These are phyloP conservation scores for Pseudofabraea citricarpa DNA, from an alignment of 2,329 filamentous ascomycete species.

Conservation along the genomic window DNA sequence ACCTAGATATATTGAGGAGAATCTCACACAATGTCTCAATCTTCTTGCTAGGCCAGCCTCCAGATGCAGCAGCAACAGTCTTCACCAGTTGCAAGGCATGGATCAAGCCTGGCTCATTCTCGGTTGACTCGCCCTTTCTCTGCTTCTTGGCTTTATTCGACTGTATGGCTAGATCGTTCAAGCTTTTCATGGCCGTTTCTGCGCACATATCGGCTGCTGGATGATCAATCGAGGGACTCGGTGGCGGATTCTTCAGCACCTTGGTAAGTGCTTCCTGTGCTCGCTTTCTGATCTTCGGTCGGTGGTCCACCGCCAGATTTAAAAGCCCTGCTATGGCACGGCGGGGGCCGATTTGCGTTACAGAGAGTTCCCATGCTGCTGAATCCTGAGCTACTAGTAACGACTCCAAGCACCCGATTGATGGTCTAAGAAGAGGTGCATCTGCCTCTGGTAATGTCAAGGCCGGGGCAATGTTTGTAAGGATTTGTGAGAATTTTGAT, in stretches of 20 bases:
- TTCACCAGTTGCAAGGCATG: conserved; percentile 91
- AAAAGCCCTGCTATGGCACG: conserved; percentile 83
- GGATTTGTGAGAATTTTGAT: conserved; percentile 91
- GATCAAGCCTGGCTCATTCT: conserved; percentile 78
- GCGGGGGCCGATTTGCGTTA: conserved; percentile 78
- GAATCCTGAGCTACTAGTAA: conserved; percentile 85
- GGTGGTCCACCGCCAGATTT: conserved; percentile 76
- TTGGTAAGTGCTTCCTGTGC: conserved; percentile 84
- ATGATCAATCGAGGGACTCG: conserved; percentile 88
- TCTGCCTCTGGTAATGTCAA: conserved; percentile 77
- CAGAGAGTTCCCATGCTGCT: conserved; percentile 79
- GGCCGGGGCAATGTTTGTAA: conserved; percentile 79
- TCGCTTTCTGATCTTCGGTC: conserved; percentile 91
- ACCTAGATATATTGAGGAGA: conserved; percentile 80
- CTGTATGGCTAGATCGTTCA: conserved; percentile 68
- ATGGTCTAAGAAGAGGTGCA: conserved; percentile 78
- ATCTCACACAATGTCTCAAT: conserved; percentile 90
- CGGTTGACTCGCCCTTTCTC: conserved; percentile 52
- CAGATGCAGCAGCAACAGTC: conserved; percentile 78
- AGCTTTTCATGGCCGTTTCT: conserved; percentile 76
- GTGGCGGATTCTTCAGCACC: conserved; percentile 79
- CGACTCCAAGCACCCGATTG: conserved; percentile 91
- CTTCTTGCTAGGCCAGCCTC: conserved; percentile 94
- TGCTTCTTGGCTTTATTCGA: conserved; percentile 62
- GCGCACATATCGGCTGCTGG: conserved; percentile 96